These are phyloP conservation scores for Ophiostoma sp. DNA, from an alignment of 2,329 filamentous ascomycete genomes.

Conservation along the genomic window DNA sequence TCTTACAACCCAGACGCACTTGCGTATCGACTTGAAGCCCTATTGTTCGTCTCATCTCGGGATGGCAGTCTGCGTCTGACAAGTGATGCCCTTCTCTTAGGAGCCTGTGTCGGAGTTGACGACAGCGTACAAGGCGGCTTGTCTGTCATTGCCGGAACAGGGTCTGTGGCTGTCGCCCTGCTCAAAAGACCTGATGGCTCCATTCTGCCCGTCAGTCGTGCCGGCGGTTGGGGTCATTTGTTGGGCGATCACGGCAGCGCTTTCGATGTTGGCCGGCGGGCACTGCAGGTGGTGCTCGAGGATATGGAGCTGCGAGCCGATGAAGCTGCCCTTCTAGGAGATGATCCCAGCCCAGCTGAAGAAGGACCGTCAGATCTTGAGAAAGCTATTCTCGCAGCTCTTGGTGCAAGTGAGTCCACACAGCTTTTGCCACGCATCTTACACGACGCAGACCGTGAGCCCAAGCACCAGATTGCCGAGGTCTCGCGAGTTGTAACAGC, in stretches of 20 bases:
- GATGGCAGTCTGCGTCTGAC: constrained; percentile 23
- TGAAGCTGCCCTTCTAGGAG: background rate
- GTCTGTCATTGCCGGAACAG: constrained; percentile 14
- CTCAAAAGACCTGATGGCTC: background rate
- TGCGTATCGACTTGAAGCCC: constrained; percentile 16
- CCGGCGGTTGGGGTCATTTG: constrained; percentile 24
- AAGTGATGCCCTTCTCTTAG: constrained; percentile 20
- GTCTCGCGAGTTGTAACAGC: constrained; percentile 20
- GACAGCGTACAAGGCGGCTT: constrained; percentile 16
- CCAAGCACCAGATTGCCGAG: constrained; percentile 25
- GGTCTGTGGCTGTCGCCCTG: constrained; percentile 17
- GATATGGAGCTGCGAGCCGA: constrained; percentile 22
- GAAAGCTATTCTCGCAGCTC: constrained; percentile 7
- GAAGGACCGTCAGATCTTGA: background rate
- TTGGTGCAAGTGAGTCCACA: background rate
- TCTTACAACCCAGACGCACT: constrained; percentile 20
- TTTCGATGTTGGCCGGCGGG: constrained; percentile 23
- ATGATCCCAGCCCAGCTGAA: background rate
- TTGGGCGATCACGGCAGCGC: constrained; percentile 24
- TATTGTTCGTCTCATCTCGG: constrained; percentile 6
- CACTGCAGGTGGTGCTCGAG: constrained; percentile 19
- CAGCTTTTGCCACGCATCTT: constrained; percentile 21
- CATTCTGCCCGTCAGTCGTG: constrained; percentile 4
- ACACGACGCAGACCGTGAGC: constrained; percentile 17
- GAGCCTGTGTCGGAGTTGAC: constrained; percentile 19